Evolutionary conservation across 1,139 yeast species (phyloP).

Genomic region (Spencermartinsiella ligniputridi): DNA sequence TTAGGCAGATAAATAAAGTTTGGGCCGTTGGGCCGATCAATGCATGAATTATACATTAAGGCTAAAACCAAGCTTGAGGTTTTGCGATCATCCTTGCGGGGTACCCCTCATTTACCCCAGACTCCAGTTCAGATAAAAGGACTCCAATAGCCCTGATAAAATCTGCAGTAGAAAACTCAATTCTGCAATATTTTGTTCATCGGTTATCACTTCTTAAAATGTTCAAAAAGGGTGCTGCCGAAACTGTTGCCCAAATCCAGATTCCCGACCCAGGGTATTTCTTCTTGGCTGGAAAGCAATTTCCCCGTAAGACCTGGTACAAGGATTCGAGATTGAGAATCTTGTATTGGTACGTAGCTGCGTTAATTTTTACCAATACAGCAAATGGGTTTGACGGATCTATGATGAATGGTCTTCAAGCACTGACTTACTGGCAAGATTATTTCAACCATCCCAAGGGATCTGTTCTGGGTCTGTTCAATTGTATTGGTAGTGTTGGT

Average conservation of each 20-base stretch:
- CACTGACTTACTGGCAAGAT: slow-evolving; percentile 9
- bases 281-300: neutral
- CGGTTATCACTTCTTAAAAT: too few relatives aligned
- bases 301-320: neutral
- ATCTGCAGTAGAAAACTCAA: too few relatives aligned
- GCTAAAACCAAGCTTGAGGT: too few relatives aligned
- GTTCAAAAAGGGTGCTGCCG: too few relatives aligned
- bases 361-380: slow-evolving; percentile 1
- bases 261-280: slow-evolving; percentile 1
- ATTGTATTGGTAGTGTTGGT: slow-evolving; percentile 7
- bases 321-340: neutral
- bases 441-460: slow-evolving; percentile 8
- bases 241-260: neutral
- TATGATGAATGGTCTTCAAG: slow-evolving; percentile 15
- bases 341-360: neutral
- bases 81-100: too few relatives aligned
- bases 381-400: slow-evolving; percentile 13
- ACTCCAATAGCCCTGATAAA: too few relatives aligned
- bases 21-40: too few relatives aligned
- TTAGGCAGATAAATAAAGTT: too few relatives aligned
- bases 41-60: too few relatives aligned
- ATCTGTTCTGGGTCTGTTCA: slow-evolving; percentile 8
- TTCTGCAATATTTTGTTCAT: too few relatives aligned
- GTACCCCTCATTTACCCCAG: too few relatives aligned
- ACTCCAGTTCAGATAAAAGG: too few relatives aligned